A percentile compares a stretch with the other conserved stretches of the same genome.
Evolutionary conservation across 1,284 basidiomycete species (phyloP).

Genomic region (Malassezia slooffiae): DNA sequence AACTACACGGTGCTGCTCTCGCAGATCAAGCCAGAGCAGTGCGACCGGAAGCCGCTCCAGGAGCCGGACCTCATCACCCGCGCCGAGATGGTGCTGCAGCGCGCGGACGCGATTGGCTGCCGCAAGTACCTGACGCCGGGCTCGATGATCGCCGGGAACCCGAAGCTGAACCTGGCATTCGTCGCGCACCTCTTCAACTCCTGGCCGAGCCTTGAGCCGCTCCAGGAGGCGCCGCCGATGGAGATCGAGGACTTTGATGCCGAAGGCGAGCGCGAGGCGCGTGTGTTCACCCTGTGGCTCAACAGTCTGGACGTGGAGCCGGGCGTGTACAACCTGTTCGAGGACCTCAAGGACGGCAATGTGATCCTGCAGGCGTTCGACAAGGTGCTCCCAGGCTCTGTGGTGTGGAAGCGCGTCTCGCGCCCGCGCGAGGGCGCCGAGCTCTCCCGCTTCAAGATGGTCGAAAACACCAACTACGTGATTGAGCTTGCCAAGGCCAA

Average conservation of each 20-base stretch:
- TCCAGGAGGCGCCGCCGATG: constrained; percentile 65
- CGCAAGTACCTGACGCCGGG: constrained; percentile 88
- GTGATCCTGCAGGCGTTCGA: constrained; percentile 91
- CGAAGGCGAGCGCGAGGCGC: constrained; percentile 92
- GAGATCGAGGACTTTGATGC: constrained; percentile 95
- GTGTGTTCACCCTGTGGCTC: constrained; percentile 95
- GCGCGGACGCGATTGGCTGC: constrained; percentile 85
- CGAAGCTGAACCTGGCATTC: constrained; percentile 95
- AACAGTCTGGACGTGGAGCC: constrained; percentile 94
- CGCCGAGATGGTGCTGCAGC: constrained; percentile 82
- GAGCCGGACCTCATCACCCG: constrained; percentile 68
- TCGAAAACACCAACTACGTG: constrained; percentile 95
- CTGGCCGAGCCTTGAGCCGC: constrained; percentile 61
- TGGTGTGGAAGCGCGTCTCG: constrained; percentile 83
- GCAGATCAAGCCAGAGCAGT: constrained; percentile 77
- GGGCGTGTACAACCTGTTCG: constrained; percentile 88
- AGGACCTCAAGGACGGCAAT: constrained; percentile 81
- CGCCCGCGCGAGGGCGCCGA: constrained; percentile 74
- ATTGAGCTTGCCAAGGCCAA: constrained; percentile 86
- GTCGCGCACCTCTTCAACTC: constrained; percentile 99
- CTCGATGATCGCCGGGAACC: constrained; percentile 83
- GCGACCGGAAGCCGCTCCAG: constrained; percentile 82
- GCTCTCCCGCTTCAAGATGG: constrained; percentile 86
- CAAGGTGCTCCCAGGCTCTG: constrained; percentile 80
- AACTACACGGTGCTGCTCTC: constrained; percentile 93